These are phyloP conservation scores for Stenogyne calaminthoides DNA, from an alignment of 305 asterid species.

Conservation along the genomic window DNA sequence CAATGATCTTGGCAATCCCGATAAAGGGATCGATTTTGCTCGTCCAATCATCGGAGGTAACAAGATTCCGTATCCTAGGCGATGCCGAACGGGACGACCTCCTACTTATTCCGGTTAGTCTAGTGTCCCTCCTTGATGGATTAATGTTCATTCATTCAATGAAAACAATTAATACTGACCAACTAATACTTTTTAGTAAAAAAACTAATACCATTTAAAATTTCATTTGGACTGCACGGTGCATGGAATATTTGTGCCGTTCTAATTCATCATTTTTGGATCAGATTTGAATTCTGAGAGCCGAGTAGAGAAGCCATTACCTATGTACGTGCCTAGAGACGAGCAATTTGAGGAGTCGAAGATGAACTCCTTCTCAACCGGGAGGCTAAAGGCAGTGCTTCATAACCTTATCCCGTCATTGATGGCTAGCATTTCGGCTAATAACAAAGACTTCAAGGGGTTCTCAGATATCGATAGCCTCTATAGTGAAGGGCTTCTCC, in stretches of 20 bases:
- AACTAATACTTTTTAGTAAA: not conserved
- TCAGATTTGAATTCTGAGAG: conserved; percentile 76
- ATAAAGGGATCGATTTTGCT: conserved; percentile 77
- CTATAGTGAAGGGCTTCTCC: conserved; percentile 80
- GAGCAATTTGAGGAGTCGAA: conserved; percentile 97
- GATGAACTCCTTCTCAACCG: conserved; percentile 74
- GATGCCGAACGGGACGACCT: conserved; percentile 87
- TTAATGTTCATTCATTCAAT: not conserved
- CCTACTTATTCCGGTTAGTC: conserved; percentile 73
- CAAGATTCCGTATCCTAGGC: conserved; percentile 73
- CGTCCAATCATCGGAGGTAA: conserved; percentile 81
- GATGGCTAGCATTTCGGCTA: conserved; percentile 80
- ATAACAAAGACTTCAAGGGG: conserved; percentile 78
- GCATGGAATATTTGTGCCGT: not conserved
- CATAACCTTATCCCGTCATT: conserved; percentile 78
- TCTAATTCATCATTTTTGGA: conserved; percentile 7
- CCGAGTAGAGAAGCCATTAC: conserved; percentile 93
- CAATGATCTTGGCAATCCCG: conserved; percentile 96
- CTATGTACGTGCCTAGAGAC: conserved; percentile 91
- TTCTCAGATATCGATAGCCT: conserved; percentile 87
- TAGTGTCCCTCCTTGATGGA: not conserved
- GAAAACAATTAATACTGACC: too few species aligned
- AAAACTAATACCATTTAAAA: not conserved
- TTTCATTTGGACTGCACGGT: too few species aligned
- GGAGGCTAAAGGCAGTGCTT: conserved; percentile 85